phyloP scores from a whole-genome alignment of 2,329 filamentous ascomycete species.

The Clarireedia paspali region DNA sequence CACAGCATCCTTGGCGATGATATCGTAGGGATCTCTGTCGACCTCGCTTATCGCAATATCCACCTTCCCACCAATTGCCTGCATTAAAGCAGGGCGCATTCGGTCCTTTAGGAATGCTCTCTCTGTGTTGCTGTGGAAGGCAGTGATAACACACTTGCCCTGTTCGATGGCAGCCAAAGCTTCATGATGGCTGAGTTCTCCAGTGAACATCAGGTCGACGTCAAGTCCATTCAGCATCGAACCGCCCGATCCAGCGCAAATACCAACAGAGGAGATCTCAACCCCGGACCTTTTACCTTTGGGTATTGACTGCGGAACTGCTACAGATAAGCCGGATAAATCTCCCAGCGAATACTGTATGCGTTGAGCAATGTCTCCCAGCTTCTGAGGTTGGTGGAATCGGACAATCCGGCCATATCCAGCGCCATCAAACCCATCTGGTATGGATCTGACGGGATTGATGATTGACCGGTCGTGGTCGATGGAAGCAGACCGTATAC shows the following conservation, averaged over 20 bases:
- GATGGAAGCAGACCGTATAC: neutral
- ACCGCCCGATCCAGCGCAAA: constrained; percentile 85
- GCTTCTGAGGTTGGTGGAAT: constrained; percentile 20
- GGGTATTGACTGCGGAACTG: constrained; percentile 24
- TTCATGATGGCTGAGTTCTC: constrained; percentile 90
- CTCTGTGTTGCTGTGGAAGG: constrained; percentile 94
- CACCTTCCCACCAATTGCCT: constrained; percentile 50
- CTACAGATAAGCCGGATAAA: constrained; percentile 21
- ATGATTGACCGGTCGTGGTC: constrained; percentile 20
- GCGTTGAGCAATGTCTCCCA: constrained; percentile 19
- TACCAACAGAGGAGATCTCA: constrained; percentile 62
- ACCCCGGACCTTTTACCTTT: constrained; percentile 14
- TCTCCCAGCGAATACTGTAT: constrained; percentile 19
- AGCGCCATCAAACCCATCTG: constrained; percentile 22
- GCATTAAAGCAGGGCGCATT: constrained; percentile 56
- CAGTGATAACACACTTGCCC: constrained; percentile 71
- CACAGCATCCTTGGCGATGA: constrained; percentile 38
- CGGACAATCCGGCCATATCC: constrained; percentile 29
- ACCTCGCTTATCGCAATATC: constrained; percentile 65
- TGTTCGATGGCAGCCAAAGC: constrained; percentile 79
- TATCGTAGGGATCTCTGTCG: constrained; percentile 83
- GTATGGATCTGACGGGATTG: constrained; percentile 19
- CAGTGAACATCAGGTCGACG: constrained; percentile 81
- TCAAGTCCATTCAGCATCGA: constrained; percentile 61
- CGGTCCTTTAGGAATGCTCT: constrained; percentile 69